Base-by-base conservation (phyloP, 768 basidiomycete genomes). In the Trametes cinnabarina region DNA sequence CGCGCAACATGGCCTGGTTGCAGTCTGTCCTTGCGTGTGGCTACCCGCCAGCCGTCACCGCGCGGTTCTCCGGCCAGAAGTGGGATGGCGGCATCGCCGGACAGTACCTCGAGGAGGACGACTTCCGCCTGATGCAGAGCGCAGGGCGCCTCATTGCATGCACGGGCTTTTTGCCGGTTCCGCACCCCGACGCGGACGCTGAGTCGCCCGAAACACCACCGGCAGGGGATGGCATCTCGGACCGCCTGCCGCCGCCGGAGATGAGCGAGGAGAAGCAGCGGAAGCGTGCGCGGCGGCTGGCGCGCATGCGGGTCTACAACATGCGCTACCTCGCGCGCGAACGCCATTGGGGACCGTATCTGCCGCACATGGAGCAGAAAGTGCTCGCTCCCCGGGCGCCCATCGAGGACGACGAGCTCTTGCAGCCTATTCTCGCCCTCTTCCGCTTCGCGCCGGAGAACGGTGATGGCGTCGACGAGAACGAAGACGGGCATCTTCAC, bases 131-230 rank as follows among this genome's bases (percentile, higher is more conserved):
- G 26, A 72, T 72, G 15, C 69, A 74, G 17, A 62, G 73, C 8
- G 78, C 81, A 50, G 70, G 75, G 48, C 75, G 72, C 44, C 72
- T 83, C 46, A 62, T 80, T 2, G 78, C 79, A 23, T 68, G 72
- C 42, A 76, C 75, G 2, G 81, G 81, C 14, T 79, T 80, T 48
- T 71, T 72, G 15, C 63, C 65, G 23, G 50, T 55, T 12, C 61
- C 59, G 10, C 43, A 12, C n/a, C 23, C 49, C 26, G 37, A n/a
- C n/a, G n/a, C n/a, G n/a, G n/a, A n/a, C n/a, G n/a, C n/a, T n/a
- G n/a, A 39, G 23, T 23, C 30, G 23, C 8, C 35, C 26, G 9
- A 19, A 47, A 34, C 32, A 20, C 10, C 22, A 20, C 44, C 39
- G 15, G 1, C 10, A 11, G 37, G 28, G 2, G 37, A 22, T 5